A percentile compares a stretch with the other conserved stretches of the same genome.
Conservation (phyloP, 768 basidiomycete genomes). For the Rubroboletus satanas region DNA sequence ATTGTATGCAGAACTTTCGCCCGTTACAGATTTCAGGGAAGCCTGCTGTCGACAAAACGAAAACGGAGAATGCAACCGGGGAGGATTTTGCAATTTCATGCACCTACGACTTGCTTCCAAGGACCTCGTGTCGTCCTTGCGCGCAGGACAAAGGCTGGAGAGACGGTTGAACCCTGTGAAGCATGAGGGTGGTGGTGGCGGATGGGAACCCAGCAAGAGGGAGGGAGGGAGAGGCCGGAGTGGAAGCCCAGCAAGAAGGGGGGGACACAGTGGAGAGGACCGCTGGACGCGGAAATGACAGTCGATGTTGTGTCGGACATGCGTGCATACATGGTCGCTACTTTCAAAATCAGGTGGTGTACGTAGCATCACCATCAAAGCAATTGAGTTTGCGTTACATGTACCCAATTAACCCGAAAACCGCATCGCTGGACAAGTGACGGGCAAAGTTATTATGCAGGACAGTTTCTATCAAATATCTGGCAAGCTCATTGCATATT, state of each 20-base stretch:
- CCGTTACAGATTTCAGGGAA: constrained; percentile 98
- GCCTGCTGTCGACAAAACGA: constrained; percentile 99
- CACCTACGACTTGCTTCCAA: constrained; percentile 87
- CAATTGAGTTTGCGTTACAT: not conserved
- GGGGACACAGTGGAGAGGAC: constrained; percentile 67
- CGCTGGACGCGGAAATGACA: constrained; percentile 64
- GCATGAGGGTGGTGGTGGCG: constrained; percentile 61
- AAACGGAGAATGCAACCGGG: constrained; percentile 96
- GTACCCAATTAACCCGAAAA: too few species aligned
- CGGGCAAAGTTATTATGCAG: not conserved
- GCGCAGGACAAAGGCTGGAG: constrained; percentile 80
- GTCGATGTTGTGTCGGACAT: not conserved
- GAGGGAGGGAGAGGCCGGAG: constrained; percentile 66
- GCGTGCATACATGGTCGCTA: not conserved
- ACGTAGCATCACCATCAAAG: not conserved
- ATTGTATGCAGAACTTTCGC: constrained; percentile 93
- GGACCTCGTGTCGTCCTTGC: constrained; percentile 73
- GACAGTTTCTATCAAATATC: not conserved
- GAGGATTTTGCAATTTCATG: constrained; percentile 99
- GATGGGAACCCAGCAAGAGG: constrained; percentile 79
- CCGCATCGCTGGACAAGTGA: too few species aligned
- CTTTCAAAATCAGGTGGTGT: not conserved
- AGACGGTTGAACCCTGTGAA: constrained; percentile 69
- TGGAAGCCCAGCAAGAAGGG: constrained; percentile 64
- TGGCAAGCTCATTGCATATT: not conserved